Percentiles rank a stretch among this genome's conserved stretches.
Evolutionary conservation across 495 filamentous ascomycete genomes (phyloP).

Genomic region (Penicillium diatomitis): DNA sequence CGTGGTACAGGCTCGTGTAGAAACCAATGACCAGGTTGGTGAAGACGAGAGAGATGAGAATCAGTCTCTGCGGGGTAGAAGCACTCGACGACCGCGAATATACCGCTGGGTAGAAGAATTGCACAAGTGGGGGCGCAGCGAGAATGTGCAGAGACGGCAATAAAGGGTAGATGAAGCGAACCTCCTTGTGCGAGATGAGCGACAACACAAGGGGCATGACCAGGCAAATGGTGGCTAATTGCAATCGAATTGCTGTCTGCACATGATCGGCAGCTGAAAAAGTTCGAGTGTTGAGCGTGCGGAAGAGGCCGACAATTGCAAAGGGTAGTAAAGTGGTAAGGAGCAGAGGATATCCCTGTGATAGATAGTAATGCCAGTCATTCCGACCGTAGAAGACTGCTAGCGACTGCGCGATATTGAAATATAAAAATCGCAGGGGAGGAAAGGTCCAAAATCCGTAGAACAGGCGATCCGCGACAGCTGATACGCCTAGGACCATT

Average conservation of each 20-base stretch:
- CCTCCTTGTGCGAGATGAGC: slow-evolving; percentile 88
- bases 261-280: slow-evolving; percentile 17
- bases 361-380: slow-evolving; percentile 85
- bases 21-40: slow-evolving; percentile 61
- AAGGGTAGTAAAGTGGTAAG: slow-evolving; percentile 80
- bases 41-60: slow-evolving; percentile 49
- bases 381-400: slow-evolving; percentile 91
- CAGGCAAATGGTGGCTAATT: slow-evolving; percentile 53
- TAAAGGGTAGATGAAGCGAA: slow-evolving; percentile 93
- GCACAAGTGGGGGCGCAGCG: slow-evolving; percentile 53
- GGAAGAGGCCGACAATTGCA: slow-evolving; percentile 55
- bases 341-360: slow-evolving; percentile 80
- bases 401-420: slow-evolving; percentile 81
- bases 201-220: slow-evolving; percentile 58
- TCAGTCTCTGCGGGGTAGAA: slow-evolving; percentile 38
- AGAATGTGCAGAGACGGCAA: slow-evolving; percentile 79
- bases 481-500: slow-evolving; percentile 50
- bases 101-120: slow-evolving; percentile 51
- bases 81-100: slow-evolving; percentile 14
- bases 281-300: slow-evolving; percentile 27
- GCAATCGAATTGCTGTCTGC: slow-evolving; percentile 35
- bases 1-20: slow-evolving; percentile 70
- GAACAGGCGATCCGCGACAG: slow-evolving; percentile 67
- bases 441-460: slow-evolving; percentile 88
- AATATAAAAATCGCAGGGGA: slow-evolving; percentile 78